phyloP scores from a whole-genome alignment of 129 eudicot species.

The Daucus carota region DNA sequence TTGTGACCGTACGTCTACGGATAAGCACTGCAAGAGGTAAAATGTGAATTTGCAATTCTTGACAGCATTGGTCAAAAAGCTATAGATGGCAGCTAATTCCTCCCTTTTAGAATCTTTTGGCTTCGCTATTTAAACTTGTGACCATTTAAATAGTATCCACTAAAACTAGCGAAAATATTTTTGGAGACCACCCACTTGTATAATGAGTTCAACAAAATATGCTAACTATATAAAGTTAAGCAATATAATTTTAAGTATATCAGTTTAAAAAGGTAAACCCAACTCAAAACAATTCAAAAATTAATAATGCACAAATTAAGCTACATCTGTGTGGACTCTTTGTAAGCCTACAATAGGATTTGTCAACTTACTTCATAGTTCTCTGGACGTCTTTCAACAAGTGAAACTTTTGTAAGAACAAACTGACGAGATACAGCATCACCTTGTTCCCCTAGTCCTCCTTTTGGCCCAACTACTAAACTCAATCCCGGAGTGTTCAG shows the following conservation, averaged over 20 bases:
- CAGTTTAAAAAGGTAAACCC: background rate
- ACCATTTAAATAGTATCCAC: background rate
- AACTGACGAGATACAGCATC: constrained; percentile 96
- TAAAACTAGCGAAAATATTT: background rate
- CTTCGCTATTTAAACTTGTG: background rate
- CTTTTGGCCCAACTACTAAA: constrained; percentile 80
- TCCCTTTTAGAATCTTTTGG: background rate
- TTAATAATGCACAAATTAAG: background rate
- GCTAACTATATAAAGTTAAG: background rate
- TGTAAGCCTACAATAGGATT: constrained; percentile 7
- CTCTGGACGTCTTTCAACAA: constrained; percentile 88
- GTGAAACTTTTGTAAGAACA: constrained; percentile 75
- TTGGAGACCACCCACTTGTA: background rate
- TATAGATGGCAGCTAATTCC: background rate
- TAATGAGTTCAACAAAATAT: background rate
- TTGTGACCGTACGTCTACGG: background rate
- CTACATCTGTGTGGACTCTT: background rate
- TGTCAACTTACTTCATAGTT: constrained; percentile 74
- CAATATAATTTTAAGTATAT: background rate
- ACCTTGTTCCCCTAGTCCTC: constrained; percentile 95
- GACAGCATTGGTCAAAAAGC: background rate
- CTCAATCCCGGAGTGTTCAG: constrained; percentile 55
- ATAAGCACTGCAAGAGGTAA: background rate
- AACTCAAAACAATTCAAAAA: background rate
- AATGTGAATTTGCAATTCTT: background rate